Percentiles rank a stretch among this genome's conserved stretches.
phyloP scores from a whole-genome alignment of 2,329 filamentous ascomycete genomes.

The Fusarium avenaceum region DNA sequence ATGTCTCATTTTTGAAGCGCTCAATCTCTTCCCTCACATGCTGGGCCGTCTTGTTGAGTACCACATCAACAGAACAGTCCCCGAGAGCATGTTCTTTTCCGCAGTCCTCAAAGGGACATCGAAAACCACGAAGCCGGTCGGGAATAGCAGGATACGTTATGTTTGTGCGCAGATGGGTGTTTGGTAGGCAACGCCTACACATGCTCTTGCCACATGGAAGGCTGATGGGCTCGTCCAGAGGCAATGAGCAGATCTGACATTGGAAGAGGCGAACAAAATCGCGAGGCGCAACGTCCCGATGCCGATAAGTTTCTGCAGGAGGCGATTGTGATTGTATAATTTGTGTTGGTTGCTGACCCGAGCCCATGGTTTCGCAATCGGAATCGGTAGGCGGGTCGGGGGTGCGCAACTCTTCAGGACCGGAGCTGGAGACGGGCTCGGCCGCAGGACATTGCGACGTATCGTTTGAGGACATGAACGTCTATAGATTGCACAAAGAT shows the following conservation, averaged over 20 bases:
- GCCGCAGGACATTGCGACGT: conserved; percentile 29
- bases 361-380: conserved; percentile 20
- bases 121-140: conserved; percentile 76
- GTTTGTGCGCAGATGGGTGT: conserved; percentile 72
- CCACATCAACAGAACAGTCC: conserved; percentile 84
- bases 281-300: conserved; percentile 45
- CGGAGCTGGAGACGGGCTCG: conserved; percentile 33
- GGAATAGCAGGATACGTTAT: conserved; percentile 83
- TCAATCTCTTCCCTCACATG: conserved; percentile 68
- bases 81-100: conserved; percentile 78
- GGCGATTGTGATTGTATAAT: conserved; percentile 24
- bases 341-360: conserved; percentile 20
- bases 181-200: conserved; percentile 81
- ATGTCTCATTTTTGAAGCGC: conserved; percentile 53
- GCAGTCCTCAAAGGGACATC: conserved; percentile 79
- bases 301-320: conserved; percentile 3
- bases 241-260: conserved; percentile 79
- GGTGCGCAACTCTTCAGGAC: conserved; percentile 13
- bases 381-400: conserved; percentile 19
- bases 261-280: conserved; percentile 77
- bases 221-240: conserved; percentile 77
- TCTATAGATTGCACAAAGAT: conserved; percentile 19
- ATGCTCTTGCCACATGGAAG: conserved; percentile 86
- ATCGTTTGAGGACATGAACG: conserved; percentile 42
- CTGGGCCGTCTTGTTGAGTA: conserved; percentile 78